phyloP scores from a whole-genome alignment of 306 rosid genomes.

The Sphenostylis stenocarpa region DNA sequence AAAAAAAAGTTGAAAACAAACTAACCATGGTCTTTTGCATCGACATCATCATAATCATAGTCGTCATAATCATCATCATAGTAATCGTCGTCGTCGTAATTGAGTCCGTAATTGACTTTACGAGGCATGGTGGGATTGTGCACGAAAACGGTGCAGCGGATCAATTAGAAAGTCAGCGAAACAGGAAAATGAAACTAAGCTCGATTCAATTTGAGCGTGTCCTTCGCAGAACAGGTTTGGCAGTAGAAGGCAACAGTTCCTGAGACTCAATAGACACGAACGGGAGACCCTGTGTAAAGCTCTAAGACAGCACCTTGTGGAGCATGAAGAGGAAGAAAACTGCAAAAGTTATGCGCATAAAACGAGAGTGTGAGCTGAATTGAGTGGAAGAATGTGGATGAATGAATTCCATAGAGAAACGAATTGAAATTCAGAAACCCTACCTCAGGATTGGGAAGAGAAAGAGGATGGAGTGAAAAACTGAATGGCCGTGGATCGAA shows the following conservation, averaged over 20 bases:
- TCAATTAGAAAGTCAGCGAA: not conserved
- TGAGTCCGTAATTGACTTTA: constrained; percentile 64
- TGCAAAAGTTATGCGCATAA: not conserved
- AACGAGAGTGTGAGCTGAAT: not conserved
- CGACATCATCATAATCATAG: constrained; percentile 39
- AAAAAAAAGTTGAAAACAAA: not conserved
- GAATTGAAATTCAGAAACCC: not conserved
- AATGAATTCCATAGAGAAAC: not conserved
- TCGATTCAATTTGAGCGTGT: not conserved
- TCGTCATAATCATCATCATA: constrained; percentile 52
- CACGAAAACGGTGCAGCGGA: not conserved
- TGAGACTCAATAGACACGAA: not conserved
- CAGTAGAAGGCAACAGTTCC: not conserved
- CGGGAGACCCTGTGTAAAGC: not conserved
- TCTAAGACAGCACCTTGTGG: not conserved
- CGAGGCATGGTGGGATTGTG: constrained; percentile 68
- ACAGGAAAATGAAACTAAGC: not conserved
- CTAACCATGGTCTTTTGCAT: constrained; percentile 57
- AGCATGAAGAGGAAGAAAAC: not conserved
- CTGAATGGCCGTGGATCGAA: not conserved
- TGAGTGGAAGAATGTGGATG: not conserved
- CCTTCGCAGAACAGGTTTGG: not conserved
- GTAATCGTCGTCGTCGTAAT: constrained; percentile 56
- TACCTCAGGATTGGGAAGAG: not conserved
- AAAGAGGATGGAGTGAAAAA: not conserved